Conservation (phyloP, 2,329 filamentous ascomycete species). For the Fusarium neocosmosporiellum region DNA sequence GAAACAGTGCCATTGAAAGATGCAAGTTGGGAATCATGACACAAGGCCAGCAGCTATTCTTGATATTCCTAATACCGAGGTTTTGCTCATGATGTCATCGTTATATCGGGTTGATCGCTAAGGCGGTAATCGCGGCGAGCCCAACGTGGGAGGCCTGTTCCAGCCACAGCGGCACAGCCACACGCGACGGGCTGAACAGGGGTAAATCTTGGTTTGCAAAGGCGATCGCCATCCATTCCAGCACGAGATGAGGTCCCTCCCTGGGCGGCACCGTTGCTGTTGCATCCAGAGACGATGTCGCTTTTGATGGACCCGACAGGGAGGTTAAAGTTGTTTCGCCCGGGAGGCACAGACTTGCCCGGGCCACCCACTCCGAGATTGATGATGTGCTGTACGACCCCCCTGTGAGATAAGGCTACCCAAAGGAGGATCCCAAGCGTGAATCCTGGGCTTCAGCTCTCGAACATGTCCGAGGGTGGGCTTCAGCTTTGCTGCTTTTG, state of each 20-base stretch:
- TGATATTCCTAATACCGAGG: neutral
- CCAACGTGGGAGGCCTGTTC: neutral
- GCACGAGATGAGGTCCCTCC: neutral
- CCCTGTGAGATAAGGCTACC: neutral
- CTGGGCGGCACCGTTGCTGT: neutral
- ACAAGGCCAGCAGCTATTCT: neutral
- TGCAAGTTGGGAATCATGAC: neutral
- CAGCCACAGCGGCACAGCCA: neutral
- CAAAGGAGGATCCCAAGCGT: slow-evolving; percentile 11
- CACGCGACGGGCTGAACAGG: neutral
- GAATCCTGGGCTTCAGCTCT: slow-evolving; percentile 6
- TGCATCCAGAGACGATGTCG: neutral
- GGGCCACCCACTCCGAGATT: neutral
- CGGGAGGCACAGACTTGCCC: neutral
- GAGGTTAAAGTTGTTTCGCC: slow-evolving; percentile 21
- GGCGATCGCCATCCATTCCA: neutral
- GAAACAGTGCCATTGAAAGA: neutral
- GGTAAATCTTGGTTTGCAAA: neutral
- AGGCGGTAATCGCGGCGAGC: neutral
- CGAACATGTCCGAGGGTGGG: neutral
- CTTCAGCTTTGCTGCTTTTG: neutral
- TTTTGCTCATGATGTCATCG: neutral
- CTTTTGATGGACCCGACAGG: slow-evolving; percentile 3
- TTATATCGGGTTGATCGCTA: neutral
- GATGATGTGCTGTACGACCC: neutral